These are phyloP conservation scores for Coniochaeta prunicola DNA, from an alignment of 2,329 filamentous ascomycete species.

Conservation along the genomic window DNA sequence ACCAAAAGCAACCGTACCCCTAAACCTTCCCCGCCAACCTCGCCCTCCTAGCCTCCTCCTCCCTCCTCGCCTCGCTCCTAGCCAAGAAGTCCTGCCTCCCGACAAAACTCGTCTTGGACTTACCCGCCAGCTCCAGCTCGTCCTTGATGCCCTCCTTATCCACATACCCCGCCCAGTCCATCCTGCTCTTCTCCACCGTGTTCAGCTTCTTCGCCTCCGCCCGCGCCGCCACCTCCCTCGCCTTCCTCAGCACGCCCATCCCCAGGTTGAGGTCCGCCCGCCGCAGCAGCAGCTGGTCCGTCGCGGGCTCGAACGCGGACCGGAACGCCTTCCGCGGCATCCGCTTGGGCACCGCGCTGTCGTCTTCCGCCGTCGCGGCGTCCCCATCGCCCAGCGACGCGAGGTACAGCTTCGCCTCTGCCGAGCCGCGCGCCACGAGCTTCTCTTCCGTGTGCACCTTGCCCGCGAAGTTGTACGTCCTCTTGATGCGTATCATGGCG, in stretches of 20 bases:
- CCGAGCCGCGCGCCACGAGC: conserved; percentile 55
- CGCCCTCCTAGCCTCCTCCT: conserved; percentile 51
- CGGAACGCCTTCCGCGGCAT: conserved; percentile 50
- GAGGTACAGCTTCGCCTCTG: conserved; percentile 58
- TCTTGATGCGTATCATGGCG: conserved; percentile 55
- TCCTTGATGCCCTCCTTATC: conserved; percentile 65
- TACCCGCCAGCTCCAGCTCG: conserved; percentile 57
- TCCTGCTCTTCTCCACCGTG: conserved; percentile 63
- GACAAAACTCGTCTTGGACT: conserved; percentile 57
- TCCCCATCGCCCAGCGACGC: conserved; percentile 35
- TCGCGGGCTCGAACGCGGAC: conserved; percentile 54
- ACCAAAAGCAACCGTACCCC: neutral
- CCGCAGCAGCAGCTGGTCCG: conserved; percentile 29
- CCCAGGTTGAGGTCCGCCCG: conserved; percentile 54
- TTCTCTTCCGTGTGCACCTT: conserved; percentile 67
- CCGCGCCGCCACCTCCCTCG: conserved; percentile 31
- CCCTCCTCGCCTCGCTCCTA: conserved; percentile 54
- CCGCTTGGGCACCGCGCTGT: conserved; percentile 29
- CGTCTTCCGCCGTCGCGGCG: conserved; percentile 13
- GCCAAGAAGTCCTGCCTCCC: conserved; percentile 58
- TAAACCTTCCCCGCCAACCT: conserved; percentile 32
- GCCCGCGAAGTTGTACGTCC: conserved; percentile 69
- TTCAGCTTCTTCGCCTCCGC: conserved; percentile 58
- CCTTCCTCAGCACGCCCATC: conserved; percentile 38
- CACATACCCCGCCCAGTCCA: conserved; percentile 68